Base-by-base conservation (phyloP, 129 eudicot genomes). In the Helichrysum umbraculigerum region DNA sequence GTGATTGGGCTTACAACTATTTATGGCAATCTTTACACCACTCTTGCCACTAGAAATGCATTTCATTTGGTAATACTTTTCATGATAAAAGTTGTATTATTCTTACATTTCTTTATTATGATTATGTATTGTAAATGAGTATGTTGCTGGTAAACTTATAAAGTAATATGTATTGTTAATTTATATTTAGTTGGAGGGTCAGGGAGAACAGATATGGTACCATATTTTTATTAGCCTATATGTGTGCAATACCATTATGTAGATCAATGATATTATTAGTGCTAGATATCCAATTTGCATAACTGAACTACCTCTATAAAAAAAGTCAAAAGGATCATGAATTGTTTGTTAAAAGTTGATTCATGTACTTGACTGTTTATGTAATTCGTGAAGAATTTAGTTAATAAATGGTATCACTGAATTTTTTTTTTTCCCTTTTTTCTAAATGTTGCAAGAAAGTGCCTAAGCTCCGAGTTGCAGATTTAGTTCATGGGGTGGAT, bases 1-100 rank as follows among this genome's bases (percentile, higher is more conserved):
- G 96, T 95, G 84, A 89, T 95, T 85, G 99, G 97, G 68, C 92
- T 95, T 39, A 95, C 97, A 3, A 95, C 97, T 28, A 86, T 95
- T 20, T 91, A 79, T 85, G 99, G 99, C 80, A 95, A 95, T 82
- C 96, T 95, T 70, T 91, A 95, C 87, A 95, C 99, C 54, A 82
- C 94, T 63, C 92, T 95, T 66, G 96, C 99, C 79, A 95, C 99
- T 25, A 81, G 96, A 76, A 95, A 95, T 71, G 96, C 99, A 73
- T 81, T 95, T 81, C 99, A 95, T 81, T 82, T 95, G 96, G 99
- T 95, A 86, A 62, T 42, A 0, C 41, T 78, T 8, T 66, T 5
- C n/a, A n/a, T n/a, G 12, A 30, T 3, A 17, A 14, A 17, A 58
- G 51, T 68, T 3, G 37, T 60, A 10, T 11, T 15, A 25, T 67